Conservation (phyloP, 495 filamentous ascomycete species). For the Talaromyces proteolyticus region DNA sequence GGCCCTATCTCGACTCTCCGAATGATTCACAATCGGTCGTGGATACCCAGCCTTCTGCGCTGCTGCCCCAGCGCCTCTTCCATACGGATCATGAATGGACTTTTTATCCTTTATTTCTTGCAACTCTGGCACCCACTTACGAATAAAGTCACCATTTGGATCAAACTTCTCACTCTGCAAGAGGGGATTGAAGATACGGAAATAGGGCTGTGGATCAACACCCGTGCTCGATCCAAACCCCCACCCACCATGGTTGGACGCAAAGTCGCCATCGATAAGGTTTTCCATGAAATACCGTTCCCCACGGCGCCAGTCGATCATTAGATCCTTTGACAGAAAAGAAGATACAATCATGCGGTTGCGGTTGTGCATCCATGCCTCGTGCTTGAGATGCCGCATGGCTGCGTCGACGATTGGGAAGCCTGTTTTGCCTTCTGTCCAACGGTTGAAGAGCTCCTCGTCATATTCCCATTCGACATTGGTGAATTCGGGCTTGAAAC, state of each 20-base stretch:
- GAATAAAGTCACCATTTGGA: conserved; percentile 50
- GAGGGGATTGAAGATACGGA: conserved; percentile 84
- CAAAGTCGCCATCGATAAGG: conserved; percentile 88
- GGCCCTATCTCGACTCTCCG: conserved; percentile 55
- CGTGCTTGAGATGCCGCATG: conserved; percentile 73
- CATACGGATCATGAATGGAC: conserved; percentile 76
- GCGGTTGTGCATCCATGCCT: conserved; percentile 86
- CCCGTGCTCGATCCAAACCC: conserved; percentile 76
- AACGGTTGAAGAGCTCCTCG: conserved; percentile 57
- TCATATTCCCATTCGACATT: conserved; percentile 81
- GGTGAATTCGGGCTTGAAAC: conserved; percentile 83
- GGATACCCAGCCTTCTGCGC: conserved; percentile 71
- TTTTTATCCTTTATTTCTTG: conserved; percentile 45
- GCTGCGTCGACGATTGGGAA: conserved; percentile 88
- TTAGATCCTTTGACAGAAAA: conserved; percentile 80
- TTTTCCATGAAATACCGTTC: conserved; percentile 87
- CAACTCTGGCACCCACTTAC: conserved; percentile 59
- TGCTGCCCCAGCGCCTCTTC: conserved; percentile 48
- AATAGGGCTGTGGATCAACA: conserved; percentile 89
- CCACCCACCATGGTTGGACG: conserved; percentile 90
- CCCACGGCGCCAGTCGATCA: conserved; percentile 87
- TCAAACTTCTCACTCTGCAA: conserved; percentile 81
- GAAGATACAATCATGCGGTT: conserved; percentile 84
- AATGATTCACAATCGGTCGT: conserved; percentile 67
- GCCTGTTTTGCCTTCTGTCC: conserved; percentile 74